Percentiles rank a stretch among this genome's conserved stretches.
phyloP scores from a whole-genome alignment of 2,329 filamentous ascomycete species.

The Trichoderma arundinaceum region DNA sequence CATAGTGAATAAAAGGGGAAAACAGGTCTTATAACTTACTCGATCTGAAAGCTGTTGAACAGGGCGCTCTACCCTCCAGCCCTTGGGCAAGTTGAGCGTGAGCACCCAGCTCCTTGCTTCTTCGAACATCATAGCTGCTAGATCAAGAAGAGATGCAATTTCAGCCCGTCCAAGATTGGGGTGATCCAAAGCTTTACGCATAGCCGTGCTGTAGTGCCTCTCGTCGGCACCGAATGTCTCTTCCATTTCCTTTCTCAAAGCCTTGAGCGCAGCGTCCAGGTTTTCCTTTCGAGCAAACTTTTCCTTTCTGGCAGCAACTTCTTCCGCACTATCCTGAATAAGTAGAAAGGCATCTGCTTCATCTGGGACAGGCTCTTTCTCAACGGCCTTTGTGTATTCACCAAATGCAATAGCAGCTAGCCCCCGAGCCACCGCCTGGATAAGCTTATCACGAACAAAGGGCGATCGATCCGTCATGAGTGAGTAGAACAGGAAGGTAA shows the following conservation, averaged over 20 bases:
- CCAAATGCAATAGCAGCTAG: slow-evolving; percentile 69
- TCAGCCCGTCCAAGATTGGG: slow-evolving; percentile 48
- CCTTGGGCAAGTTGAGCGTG: slow-evolving; percentile 50
- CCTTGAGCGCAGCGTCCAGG: slow-evolving; percentile 59
- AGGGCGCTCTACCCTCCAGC: slow-evolving; percentile 48
- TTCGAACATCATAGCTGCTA: slow-evolving; percentile 56
- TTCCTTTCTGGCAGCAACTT: slow-evolving; percentile 64
- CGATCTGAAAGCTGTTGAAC: slow-evolving; percentile 45
- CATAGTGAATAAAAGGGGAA: not conserved
- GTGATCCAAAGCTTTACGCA: slow-evolving; percentile 52
- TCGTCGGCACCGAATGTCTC: slow-evolving; percentile 49
- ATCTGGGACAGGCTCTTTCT: slow-evolving; percentile 46
- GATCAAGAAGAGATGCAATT: slow-evolving; percentile 50
- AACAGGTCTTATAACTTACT: slow-evolving; percentile 38
- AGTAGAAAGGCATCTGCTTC: slow-evolving; percentile 49
- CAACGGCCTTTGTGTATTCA: slow-evolving; percentile 57
- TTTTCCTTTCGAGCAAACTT: slow-evolving; percentile 71
- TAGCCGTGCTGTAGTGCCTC: slow-evolving; percentile 49
- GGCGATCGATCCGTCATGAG: slow-evolving; percentile 68
- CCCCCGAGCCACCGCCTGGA: slow-evolving; percentile 63
- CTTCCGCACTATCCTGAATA: slow-evolving; percentile 50
- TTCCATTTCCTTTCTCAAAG: slow-evolving; percentile 52
- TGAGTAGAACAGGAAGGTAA: slow-evolving; percentile 62
- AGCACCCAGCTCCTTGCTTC: slow-evolving; percentile 51
- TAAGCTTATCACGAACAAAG: slow-evolving; percentile 64